Base-by-base conservation (phyloP, 768 basidiomycete species). In the Boletus vermiculosoides region DNA sequence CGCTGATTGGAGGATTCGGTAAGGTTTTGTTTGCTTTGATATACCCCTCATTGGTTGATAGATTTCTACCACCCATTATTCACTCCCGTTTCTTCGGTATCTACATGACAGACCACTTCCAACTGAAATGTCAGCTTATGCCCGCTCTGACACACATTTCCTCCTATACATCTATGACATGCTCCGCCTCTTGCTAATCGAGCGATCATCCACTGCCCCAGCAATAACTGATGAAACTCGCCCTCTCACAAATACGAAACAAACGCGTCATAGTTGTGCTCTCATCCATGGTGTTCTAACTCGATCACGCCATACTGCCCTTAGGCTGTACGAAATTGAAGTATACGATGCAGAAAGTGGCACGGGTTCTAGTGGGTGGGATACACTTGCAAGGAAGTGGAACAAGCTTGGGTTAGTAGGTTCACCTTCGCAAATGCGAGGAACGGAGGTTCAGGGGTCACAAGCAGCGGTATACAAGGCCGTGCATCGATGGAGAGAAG, bases 1-100 rank as follows among this genome's bases (percentile, higher is more conserved):
- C 7, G 97, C 96, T 11, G 97, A 99, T 71, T 99, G 97, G 97
- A 85, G 97, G 25, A 92, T 98, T 62, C 83, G 94, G 85, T 88
- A 41, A 30, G 80, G 63, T 11, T 42, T 51, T 15, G 10, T 13
- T 47, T 54, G 8, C 37, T 54, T 45, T 45, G 10, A 22, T 41
- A 16, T 48, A 28, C 7, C 10, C 7, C 18, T 34, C 33, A 20
- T 25, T 47, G 13, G 23, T 52, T 58, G 28, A 55, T 22, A 52
- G 11, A 28, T 30, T 25, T 55, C 18, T 28, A 11, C 13, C 11
- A 31, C 18, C 25, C 9, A 46, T 50, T 28, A 18, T 20, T 36
- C 20, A 16, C 23, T 15, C 12, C 15, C 16, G 12, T 36, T 45
- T 49, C 16, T 30, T 48, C 8, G 23, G 15, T 30, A 40, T 46